Evolutionary conservation across 345 rosid genomes (phyloP).

Genomic region (Adansonia digitata): DNA sequence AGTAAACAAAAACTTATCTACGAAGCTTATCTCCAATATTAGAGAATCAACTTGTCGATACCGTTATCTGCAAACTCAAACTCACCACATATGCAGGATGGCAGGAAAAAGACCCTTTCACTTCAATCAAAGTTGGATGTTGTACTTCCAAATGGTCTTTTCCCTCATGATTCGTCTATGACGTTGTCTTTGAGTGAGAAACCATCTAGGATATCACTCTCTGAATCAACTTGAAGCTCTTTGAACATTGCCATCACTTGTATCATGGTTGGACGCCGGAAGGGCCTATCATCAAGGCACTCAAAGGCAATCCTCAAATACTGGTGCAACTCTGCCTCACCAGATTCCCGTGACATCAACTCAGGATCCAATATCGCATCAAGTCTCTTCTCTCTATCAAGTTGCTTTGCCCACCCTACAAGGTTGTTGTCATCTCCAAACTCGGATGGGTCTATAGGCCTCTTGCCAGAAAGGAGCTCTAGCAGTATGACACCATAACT

Average conservation of each 20-base stretch:
- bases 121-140: conserved; percentile 7
- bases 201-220: conserved; percentile 61
- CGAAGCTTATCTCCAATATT: conserved; percentile 1
- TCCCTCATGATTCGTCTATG: conserved; percentile 57
- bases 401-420: conserved; percentile 94
- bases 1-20: conserved; percentile 18
- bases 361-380: conserved; percentile 66
- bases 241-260: conserved; percentile 97
- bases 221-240: conserved; percentile 85
- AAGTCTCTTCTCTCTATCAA: conserved; percentile 59
- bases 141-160: conserved; percentile 34
- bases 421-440: conserved; percentile 94
- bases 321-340: conserved; percentile 61
- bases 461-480: conserved; percentile 91
- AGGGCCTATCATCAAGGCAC: conserved; percentile 90
- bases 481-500: conserved; percentile 91
- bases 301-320: conserved; percentile 74
- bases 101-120: background rate
- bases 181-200: conserved; percentile 61
- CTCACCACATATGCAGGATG: background rate
- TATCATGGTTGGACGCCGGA: conserved; percentile 84
- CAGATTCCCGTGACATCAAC: conserved; percentile 38
- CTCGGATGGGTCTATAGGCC: conserved; percentile 74
- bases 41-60: background rate
- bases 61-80: background rate